phyloP scores from a whole-genome alignment of 345 rosid species.

The Cardamine resedifolia region DNA sequence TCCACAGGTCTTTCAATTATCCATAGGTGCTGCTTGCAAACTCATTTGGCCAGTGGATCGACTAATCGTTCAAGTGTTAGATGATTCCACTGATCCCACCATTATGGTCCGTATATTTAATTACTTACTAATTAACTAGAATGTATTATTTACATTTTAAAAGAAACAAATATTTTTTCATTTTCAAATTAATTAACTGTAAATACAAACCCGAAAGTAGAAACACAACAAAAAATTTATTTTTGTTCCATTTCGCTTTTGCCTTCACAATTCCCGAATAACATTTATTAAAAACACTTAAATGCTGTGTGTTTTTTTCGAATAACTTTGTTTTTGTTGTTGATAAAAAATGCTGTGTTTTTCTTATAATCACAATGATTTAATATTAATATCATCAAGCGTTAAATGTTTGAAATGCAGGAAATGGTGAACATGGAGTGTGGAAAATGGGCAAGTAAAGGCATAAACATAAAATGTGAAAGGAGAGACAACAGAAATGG shows the following conservation, averaged over 20 bases:
- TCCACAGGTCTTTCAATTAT: conserved; percentile 56
- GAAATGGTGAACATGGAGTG: conserved; percentile 41
- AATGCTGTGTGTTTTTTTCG: background rate
- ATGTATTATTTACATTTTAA: background rate
- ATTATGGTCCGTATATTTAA: conserved; percentile 42
- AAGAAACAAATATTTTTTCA: background rate
- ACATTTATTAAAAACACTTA: background rate
- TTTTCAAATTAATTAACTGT: background rate
- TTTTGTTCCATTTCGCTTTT: background rate
- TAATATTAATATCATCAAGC: background rate
- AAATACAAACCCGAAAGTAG: background rate
- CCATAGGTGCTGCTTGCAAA: conserved; percentile 64
- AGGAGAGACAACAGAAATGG: conserved; percentile 52
- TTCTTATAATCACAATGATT: background rate
- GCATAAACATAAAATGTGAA: conserved; percentile 43
- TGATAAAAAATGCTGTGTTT: background rate
- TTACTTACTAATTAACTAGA: background rate
- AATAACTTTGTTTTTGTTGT: too few species aligned
- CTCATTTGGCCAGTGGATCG: conserved; percentile 60
- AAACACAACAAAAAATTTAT: background rate
- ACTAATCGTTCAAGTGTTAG: conserved; percentile 61
- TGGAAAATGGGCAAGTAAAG: conserved; percentile 40
- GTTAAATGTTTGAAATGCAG: background rate
- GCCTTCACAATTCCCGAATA: background rate
- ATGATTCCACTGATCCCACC: conserved; percentile 61